Evolutionary conservation across 345 rosid genomes (phyloP).

Genomic region (Salix purpurea): DNA sequence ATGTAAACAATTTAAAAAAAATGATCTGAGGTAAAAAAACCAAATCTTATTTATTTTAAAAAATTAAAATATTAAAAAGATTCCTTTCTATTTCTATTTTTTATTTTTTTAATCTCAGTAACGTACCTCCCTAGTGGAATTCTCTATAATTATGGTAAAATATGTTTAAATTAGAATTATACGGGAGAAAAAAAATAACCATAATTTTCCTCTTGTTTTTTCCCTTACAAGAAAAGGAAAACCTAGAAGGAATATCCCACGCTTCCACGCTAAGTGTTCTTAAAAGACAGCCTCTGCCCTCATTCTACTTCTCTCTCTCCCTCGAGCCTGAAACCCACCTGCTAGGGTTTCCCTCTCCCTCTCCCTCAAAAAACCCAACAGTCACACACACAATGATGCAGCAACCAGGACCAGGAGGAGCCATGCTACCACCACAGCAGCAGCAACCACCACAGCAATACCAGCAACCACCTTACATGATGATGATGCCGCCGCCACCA

Average conservation of each 20-base stretch:
- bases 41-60: no score
- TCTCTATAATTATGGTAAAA: no score
- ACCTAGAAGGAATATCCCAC: not conserved
- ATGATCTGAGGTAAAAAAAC: not conserved
- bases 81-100: no score
- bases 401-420: slow-evolving; percentile 56
- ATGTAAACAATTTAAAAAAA: not conserved
- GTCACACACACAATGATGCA: slow-evolving; percentile 44
- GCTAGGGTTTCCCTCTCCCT: not conserved
- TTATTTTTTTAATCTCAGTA: no score
- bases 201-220: not conserved
- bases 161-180: no score
- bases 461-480: slow-evolving; percentile 41
- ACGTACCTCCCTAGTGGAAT: no score
- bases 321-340: not conserved
- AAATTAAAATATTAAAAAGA: no score
- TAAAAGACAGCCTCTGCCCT: not conserved
- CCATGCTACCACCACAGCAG: slow-evolving; percentile 39
- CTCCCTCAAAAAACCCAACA: not conserved
- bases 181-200: no score
- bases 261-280: not conserved
- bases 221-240: no score
- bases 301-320: not conserved
- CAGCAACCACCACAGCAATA: slow-evolving; percentile 43
- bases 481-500: slow-evolving; percentile 43